phyloP scores from a whole-genome alignment of 176 grass and related monocot species.

The Elaeis guineensis region DNA sequence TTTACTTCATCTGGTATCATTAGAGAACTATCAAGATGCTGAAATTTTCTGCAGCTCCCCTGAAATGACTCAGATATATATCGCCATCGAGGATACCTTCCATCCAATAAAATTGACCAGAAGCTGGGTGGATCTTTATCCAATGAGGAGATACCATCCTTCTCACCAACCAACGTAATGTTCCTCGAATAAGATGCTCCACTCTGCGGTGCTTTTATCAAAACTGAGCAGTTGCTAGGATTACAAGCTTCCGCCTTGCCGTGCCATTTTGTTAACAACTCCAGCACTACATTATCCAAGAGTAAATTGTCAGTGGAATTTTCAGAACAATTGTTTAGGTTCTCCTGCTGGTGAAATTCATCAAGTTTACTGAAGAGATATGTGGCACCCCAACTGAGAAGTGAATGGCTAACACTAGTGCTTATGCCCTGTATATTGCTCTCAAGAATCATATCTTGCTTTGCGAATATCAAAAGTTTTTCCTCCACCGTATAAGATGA shows the following conservation, averaged over 20 bases:
- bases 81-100: constrained; percentile 56
- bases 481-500: constrained; percentile 78
- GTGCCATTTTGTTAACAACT: constrained; percentile 35
- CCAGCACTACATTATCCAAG: constrained; percentile 35
- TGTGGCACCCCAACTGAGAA: constrained; percentile 82
- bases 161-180: constrained; percentile 58
- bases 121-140: constrained; percentile 63
- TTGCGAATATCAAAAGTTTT: constrained; percentile 71
- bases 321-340: constrained; percentile 26
- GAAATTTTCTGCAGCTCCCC: constrained; percentile 69
- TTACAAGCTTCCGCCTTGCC: constrained; percentile 25
- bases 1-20: constrained; percentile 34
- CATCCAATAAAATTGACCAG: constrained; percentile 68
- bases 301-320: constrained; percentile 26
- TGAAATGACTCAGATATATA: constrained; percentile 60
- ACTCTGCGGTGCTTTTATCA: constrained; percentile 43
- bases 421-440: constrained; percentile 57
- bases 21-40: constrained; percentile 29
- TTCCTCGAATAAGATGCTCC: constrained; percentile 63
- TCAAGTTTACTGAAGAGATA: constrained; percentile 59
- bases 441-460: constrained; percentile 52
- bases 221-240: constrained; percentile 13
- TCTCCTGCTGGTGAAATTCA: constrained; percentile 33
- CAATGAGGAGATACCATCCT: constrained; percentile 41
- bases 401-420: constrained; percentile 52